Evolutionary conservation across 352 stramenopile species (phyloP), one percentile per base, ranked within the genome.

Genomic region (Globisporangium solare): DNA sequence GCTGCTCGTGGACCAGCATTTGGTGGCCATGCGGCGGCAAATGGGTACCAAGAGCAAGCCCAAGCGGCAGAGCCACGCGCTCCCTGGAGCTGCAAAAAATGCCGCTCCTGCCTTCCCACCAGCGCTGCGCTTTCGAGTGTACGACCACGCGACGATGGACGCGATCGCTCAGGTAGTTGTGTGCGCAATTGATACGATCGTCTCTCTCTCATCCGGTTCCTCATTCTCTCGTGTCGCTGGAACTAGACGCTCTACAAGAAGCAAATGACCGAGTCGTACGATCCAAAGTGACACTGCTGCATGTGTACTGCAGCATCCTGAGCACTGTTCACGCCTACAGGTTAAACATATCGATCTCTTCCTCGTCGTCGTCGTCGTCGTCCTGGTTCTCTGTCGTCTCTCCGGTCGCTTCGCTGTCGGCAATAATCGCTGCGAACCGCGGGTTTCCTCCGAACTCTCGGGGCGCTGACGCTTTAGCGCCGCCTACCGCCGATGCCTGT

Each of bases 271-370:
- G 51, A 49, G 10, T 49, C 58, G n/a, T 56, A 59, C 58, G 58
- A 64, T 12, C 20, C 40, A 35, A 45, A 45, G 10, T 60, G 50
- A n/a, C 24, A 5, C 24, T 27, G 24, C 24, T 27, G 24, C 27
- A 35, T 3, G 27, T 35, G 27, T 10, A 35, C 6, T 11, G 27
- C 27, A 35, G n/a, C n/a, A n/a, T n/a, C n/a, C n/a, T n/a, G n/a
- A n/a, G n/a, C 10, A 35, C 27, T 35, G 27, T 7, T 1, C 40
- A 43, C 21, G 14, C 8, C 40, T 32, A 83, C 27, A 81, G 46
- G 45, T 68, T 80, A 31, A 82, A 83, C 73, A 86, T 80, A 50
- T 86, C 75, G 41, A 86, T 80, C 56, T 86, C 73, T 1, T 79
- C 63, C 1, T 62, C 57, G 2, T 51, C 52, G 0, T 65, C 46